Base-by-base conservation (phyloP, 2,329 filamentous ascomycete species). In the Hypomyces rosellus region DNA sequence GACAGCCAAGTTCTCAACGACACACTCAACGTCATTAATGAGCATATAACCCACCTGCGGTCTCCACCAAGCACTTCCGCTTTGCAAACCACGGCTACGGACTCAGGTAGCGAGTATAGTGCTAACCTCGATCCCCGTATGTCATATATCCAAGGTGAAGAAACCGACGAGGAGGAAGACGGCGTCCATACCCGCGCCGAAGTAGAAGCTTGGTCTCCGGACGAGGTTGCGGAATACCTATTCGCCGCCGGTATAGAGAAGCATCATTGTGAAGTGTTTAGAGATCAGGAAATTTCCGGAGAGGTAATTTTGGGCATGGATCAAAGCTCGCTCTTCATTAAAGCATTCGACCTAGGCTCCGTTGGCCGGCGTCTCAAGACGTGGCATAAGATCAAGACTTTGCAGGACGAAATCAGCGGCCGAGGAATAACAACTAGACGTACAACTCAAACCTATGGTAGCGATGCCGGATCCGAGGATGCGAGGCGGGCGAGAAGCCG, bases 241-340 rank as follows among this genome's bases (percentile, higher is more conserved):
- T 91, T 93, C 59, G 86, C 87, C 2, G 74, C 83, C 4, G 91
- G 90, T 6, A 86, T 97, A 7, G 92, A 97, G 65, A 83, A 85
- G 61, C 84, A 85, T 58, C 92, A 97, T 60, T 99, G 93, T 64
- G 86, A 95, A 57, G 88, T 97, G 3, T 99, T 99, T 62, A 78
- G 86, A 59, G 91, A 97, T 62, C 92, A 99, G 68, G 93, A 99
- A 66, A 97, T 99, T 51, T 85, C 88, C 2, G 93, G 93, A 45
- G 91, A 97, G 61, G 92, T 97, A 4, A 72, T 99, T 37, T 72
- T 99, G 47, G 89, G 88, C 48, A 95, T 97, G 89, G 90, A 96
- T 61, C 92, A 96, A 70, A 88, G 89, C 51, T 95, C 93, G 37
- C 77, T 97, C 14, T 95, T 96, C 65, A 85, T 97, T 73, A 96